Evolutionary conservation across 1,139 yeast species (phyloP).

Genomic region (Pichiaceae sp.): DNA sequence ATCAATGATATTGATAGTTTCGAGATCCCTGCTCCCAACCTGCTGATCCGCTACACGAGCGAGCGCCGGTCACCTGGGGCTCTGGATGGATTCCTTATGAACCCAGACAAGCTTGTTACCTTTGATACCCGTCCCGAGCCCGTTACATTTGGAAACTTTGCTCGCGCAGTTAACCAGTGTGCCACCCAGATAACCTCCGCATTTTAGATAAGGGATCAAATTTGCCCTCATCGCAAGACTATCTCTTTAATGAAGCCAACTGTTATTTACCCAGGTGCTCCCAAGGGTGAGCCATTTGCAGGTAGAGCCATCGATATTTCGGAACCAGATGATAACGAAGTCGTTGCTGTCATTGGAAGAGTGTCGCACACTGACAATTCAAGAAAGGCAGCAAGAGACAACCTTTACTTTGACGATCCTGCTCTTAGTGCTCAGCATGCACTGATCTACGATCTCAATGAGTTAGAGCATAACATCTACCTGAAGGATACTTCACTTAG

Average conservation of each 20-base stretch:
- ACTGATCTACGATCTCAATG: neutral
- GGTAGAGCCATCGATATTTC: too few relatives aligned
- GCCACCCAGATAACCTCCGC: neutral
- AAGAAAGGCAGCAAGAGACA: neutral
- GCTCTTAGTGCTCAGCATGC: neutral
- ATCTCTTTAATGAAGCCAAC: too few relatives aligned
- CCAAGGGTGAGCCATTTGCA: too few relatives aligned
- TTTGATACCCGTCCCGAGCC: neutral
- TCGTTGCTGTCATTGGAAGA: neutral
- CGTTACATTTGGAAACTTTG: neutral
- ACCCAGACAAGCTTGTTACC: neutral
- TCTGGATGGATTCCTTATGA: neutral
- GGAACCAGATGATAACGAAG: too few relatives aligned
- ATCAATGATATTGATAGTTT: neutral
- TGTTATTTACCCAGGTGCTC: too few relatives aligned
- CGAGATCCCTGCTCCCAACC: neutral
- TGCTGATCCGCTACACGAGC: neutral
- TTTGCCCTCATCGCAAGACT: too few relatives aligned
- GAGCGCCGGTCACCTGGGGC: neutral
- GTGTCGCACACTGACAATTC: neutral
- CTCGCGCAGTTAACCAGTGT: neutral
- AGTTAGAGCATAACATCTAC: too few relatives aligned
- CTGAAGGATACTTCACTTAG: too few relatives aligned
- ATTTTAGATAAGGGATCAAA: neutral
- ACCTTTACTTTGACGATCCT: constrained; percentile 1